Evolutionary conservation across 257 asterid genomes (phyloP), one percentile per base, ranked within the genome.

Genomic region (Solanum ahanhuiri): DNA sequence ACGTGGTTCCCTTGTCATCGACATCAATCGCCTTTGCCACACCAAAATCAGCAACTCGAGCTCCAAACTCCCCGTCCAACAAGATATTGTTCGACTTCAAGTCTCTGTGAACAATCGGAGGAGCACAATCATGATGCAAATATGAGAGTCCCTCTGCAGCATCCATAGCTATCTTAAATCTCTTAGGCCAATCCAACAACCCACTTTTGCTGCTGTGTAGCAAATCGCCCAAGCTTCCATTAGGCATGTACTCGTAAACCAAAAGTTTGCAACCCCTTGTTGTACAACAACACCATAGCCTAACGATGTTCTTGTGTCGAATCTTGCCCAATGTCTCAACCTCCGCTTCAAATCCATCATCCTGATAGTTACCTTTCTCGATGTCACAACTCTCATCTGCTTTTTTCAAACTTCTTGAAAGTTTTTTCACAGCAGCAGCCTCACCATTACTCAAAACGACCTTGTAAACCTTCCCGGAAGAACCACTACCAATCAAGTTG

Each of bases 191-290:
- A 81, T 94, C 98, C 69, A 96, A 88, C 86, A 94, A 86, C 23
- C 96, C 95, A 3, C 97, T 89, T 83, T 96, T 96, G 15, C 90
- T 93, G 92, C 98, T 93, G 89, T 93, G 98, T 25, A 96, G 98
- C 88, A 95, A 82, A 91, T 96, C 99, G 1, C 98, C 96, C 23
- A 96, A 89, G 83, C 99, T 95, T 2, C 99, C 99, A 63, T 96
- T 96, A 34, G 98, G 97, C 99, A 96, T 96, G 88, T 93, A 95
- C 93, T 96, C 99, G 18, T 96, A 96, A 11, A 96, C 98, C 91
- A 96, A 86, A 57, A 96, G 98, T 87, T 93, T 95, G 90, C 98
- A 93, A 82, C 93, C 98, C 88, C 91, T 88, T 0, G 98, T 91
- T 1, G 93, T 88, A 45, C 98, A 95, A 86, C 97, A 93, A 67